A percentile compares a stretch with the other conserved stretches of the same genome.
phyloP scores from a whole-genome alignment of 208 protist genomes.

The Acanthamoeba triangularis region DNA sequence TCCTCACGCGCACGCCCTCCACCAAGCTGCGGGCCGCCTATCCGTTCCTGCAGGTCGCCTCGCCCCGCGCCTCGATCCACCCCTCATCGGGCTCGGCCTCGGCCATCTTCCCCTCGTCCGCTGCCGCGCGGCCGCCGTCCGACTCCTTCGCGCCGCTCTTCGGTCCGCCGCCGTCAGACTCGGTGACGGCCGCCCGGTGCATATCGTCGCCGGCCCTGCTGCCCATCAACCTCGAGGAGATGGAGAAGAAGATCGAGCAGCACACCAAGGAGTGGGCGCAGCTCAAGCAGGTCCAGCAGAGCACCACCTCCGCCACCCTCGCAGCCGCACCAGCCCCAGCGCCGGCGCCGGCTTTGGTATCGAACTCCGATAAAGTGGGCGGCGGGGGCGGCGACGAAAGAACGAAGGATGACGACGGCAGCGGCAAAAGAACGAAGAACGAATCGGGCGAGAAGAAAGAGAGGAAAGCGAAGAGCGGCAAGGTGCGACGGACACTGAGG shows the following conservation, averaged over 20 bases:
- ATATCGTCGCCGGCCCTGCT: conserved; percentile 31
- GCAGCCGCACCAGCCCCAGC: too few species aligned
- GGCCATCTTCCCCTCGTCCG: not conserved
- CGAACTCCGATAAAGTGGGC: not conserved
- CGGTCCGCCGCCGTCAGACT: not conserved
- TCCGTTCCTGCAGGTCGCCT: conserved; percentile 11
- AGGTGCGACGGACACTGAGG: not conserved
- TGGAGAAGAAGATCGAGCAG: conserved; percentile 55
- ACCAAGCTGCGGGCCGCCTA: not conserved
- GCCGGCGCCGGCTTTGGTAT: not conserved
- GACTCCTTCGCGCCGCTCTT: not conserved
- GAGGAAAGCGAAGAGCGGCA: not conserved
- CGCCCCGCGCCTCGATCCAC: not conserved
- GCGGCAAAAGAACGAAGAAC: not conserved
- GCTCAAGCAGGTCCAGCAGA: not conserved
- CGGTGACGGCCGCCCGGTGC: not conserved
- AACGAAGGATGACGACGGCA: not conserved
- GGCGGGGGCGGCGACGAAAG: not conserved
- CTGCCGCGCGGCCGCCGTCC: not conserved
- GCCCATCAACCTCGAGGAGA: conserved; percentile 47
- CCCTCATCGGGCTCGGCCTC: not conserved
- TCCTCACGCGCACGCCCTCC: not conserved
- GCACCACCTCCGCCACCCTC: not conserved
- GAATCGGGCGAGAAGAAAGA: not conserved
- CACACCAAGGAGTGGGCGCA: not conserved